Evolutionary conservation across 768 basidiomycete genomes (phyloP).

Genomic region (Podaxis pistillaris): DNA sequence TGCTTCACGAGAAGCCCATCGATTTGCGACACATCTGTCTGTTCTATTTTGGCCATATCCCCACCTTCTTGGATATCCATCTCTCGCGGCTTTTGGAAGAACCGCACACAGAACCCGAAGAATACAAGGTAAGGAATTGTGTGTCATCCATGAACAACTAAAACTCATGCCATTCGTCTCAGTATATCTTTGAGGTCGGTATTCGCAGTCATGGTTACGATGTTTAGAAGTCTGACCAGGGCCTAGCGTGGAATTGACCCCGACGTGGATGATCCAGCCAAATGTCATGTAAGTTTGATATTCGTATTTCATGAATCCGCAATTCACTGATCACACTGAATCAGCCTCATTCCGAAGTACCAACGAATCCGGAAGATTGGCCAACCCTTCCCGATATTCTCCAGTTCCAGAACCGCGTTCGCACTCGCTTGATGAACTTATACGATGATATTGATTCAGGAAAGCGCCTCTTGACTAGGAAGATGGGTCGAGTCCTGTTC

Average conservation of each 20-base stretch:
- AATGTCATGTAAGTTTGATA: slow-evolving; percentile 68
- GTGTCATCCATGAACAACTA: background rate
- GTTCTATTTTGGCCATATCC: slow-evolving; percentile 97
- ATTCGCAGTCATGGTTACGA: background rate
- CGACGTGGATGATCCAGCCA: slow-evolving; percentile 83
- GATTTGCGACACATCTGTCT: slow-evolving; percentile 93
- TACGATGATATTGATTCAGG: slow-evolving; percentile 68
- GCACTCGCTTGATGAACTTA: slow-evolving; percentile 65
- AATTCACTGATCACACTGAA: background rate
- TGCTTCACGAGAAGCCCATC: slow-evolving; percentile 90
- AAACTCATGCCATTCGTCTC: background rate
- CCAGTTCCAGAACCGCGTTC: slow-evolving; percentile 74
- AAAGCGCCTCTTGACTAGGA: slow-evolving; percentile 55
- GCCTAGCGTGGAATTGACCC: slow-evolving; percentile 92
- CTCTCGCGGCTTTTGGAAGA: slow-evolving; percentile 72
- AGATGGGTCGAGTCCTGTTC: slow-evolving; percentile 76
- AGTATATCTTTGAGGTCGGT: slow-evolving; percentile 76
- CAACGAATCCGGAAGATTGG: slow-evolving; percentile 81
- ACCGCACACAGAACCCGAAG: slow-evolving; percentile 79
- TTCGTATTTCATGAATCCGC: background rate
- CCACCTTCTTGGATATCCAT: slow-evolving; percentile 90
- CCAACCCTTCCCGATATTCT: slow-evolving; percentile 70
- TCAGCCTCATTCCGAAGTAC: slow-evolving; percentile 89
- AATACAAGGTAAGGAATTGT: slow-evolving; percentile 55
- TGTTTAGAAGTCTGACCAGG: background rate